A percentile compares a stretch with the other conserved stretches of the same genome.
These are phyloP conservation scores for Saccharomycopsis schoenii DNA, from an alignment of 805 yeast genomes.

Conservation along the genomic window DNA sequence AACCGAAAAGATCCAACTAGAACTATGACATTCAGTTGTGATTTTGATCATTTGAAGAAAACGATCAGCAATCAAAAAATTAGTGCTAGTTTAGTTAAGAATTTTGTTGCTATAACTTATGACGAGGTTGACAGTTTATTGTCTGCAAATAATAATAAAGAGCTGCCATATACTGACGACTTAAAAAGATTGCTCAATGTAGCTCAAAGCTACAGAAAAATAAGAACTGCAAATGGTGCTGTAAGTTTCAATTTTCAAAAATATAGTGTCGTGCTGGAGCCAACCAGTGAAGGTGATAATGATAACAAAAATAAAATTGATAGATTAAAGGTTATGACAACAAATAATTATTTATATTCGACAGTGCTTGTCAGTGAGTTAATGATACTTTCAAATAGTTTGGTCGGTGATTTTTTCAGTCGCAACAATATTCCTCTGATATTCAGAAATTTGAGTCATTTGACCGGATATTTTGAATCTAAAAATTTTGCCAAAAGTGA, in stretches of 20 bases:
- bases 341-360: slow-evolving; percentile 9
- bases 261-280: slow-evolving; percentile 1
- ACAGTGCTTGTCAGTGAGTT: slow-evolving; percentile 60
- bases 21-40: slow-evolving; percentile 37
- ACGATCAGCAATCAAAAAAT: slow-evolving; percentile 23
- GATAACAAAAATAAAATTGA: slow-evolving; percentile 8
- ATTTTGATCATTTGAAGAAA: slow-evolving; percentile 23
- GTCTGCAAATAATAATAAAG: slow-evolving; percentile 19
- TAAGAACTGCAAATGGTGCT: slow-evolving; percentile 32
- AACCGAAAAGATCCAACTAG: slow-evolving; percentile 30
- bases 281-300: slow-evolving; percentile 20
- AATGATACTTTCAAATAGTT: slow-evolving; percentile 72
- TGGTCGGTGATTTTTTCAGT: slow-evolving; percentile 40
- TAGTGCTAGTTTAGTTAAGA: slow-evolving; percentile 32
- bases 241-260: slow-evolving; percentile 23
- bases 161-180: slow-evolving; percentile 22
- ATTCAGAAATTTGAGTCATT: slow-evolving; percentile 28
- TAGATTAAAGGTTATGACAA: background rate
- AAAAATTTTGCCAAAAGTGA: background rate
- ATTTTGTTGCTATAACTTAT: slow-evolving; percentile 52
- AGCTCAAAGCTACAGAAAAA: slow-evolving; percentile 23
- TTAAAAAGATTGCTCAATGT: slow-evolving; percentile 28
- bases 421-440: slow-evolving; percentile 42
- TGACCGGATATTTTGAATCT: slow-evolving; percentile 22
- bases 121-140: slow-evolving; percentile 47